Evolutionary conservation across 1,139 yeast genomes (phyloP).

Genomic region (Zhuliangozyma parablackwelliae): DNA sequence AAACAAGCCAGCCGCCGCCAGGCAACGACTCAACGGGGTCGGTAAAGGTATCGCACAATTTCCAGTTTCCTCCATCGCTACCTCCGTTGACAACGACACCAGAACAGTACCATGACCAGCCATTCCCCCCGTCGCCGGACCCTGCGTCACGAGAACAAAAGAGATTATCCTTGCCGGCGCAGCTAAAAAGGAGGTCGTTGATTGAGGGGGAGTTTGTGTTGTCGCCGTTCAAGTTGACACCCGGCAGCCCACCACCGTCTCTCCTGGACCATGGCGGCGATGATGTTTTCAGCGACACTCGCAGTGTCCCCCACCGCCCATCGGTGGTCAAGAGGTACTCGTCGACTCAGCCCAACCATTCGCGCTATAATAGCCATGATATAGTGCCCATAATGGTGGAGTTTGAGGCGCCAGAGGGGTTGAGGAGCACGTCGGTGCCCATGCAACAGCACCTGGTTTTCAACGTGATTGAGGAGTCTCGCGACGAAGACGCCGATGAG

Average conservation of each 20-base stretch:
- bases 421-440: slow-evolving; percentile 30
- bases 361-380: slow-evolving; percentile 43
- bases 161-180: slow-evolving; percentile 35
- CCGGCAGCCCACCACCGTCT: slow-evolving; percentile 10
- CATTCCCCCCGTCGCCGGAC: slow-evolving; percentile 35
- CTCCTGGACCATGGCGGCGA: slow-evolving; percentile 1
- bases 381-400: slow-evolving; percentile 44
- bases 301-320: not conserved
- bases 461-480: slow-evolving; percentile 5
- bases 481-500: not conserved
- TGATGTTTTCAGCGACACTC: slow-evolving; percentile 1
- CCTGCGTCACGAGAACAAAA: slow-evolving; percentile 22
- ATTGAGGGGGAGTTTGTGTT: slow-evolving; percentile 34
- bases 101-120: slow-evolving; percentile 3
- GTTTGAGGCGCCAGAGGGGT: slow-evolving; percentile 25
- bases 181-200: slow-evolving; percentile 18
- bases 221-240: slow-evolving; percentile 37
- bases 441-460: slow-evolving; percentile 14
- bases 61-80: slow-evolving; percentile 23
- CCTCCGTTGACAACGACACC: slow-evolving; percentile 6
- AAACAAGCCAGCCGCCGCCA: slow-evolving; percentile 2
- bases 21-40: slow-evolving; percentile 13
- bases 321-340: slow-evolving; percentile 19
- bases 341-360: slow-evolving; percentile 30
- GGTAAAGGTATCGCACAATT: slow-evolving; percentile 18